Evolutionary conservation across 2,329 filamentous ascomycete species (phyloP).

Genomic region (Ascochyta rabiei): DNA sequence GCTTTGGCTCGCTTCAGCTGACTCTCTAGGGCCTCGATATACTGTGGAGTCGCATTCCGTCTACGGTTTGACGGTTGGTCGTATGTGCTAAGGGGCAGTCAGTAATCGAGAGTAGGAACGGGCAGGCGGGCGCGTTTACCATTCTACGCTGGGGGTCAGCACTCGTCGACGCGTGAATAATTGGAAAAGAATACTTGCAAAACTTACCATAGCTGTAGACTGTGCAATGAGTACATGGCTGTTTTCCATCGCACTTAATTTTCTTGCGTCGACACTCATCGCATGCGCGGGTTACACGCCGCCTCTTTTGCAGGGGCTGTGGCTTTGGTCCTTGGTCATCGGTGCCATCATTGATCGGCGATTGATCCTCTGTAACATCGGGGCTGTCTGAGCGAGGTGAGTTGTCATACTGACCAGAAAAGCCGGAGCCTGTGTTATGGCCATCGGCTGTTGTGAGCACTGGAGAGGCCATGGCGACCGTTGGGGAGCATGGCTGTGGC

Average conservation of each 20-base stretch:
- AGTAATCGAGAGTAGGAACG: slow-evolving; percentile 2
- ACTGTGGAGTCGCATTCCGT: slow-evolving; percentile 88
- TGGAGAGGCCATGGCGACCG: slow-evolving; percentile 46
- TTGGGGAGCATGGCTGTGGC: slow-evolving; percentile 39
- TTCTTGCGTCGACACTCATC: slow-evolving; percentile 55
- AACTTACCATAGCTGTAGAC: slow-evolving; percentile 92
- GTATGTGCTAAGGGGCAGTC: slow-evolving; percentile 64
- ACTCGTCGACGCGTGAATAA: background rate
- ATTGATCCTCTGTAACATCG: slow-evolving; percentile 39
- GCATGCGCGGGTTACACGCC: slow-evolving; percentile 53
- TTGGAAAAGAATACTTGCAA: background rate
- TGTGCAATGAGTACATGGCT: slow-evolving; percentile 82
- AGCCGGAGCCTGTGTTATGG: slow-evolving; percentile 37
- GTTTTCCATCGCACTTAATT: slow-evolving; percentile 62
- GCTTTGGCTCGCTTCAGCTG: slow-evolving; percentile 83
- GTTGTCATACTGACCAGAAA: slow-evolving; percentile 33
- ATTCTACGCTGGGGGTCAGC: slow-evolving; percentile 12
- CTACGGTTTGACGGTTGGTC: slow-evolving; percentile 92
- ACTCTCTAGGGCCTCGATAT: slow-evolving; percentile 86
- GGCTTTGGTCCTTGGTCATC: slow-evolving; percentile 43
- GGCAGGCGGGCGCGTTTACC: background rate
- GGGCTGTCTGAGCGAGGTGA: slow-evolving; percentile 39
- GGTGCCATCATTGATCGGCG: slow-evolving; percentile 41
- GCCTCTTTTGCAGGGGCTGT: slow-evolving; percentile 49
- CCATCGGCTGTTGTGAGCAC: slow-evolving; percentile 40